Base-by-base conservation (phyloP, 352 stramenopile genomes). In the Blastocystis sp. region DNA sequence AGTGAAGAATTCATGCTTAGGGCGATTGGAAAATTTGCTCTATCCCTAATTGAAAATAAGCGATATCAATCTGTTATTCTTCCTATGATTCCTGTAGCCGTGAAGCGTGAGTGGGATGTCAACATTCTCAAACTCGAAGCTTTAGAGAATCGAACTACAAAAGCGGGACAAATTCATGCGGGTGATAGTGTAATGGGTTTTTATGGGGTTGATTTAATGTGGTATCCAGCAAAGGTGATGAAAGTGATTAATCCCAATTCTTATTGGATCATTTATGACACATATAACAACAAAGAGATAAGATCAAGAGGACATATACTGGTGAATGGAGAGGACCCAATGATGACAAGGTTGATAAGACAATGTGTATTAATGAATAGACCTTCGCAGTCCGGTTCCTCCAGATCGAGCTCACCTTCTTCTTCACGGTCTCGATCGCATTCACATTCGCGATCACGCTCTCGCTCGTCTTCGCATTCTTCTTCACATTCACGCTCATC, bases 111-210 rank as follows among this genome's bases (percentile, higher is more conserved):
- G 15, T 84, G 73, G 73, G 73, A 84, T 27, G 73, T 84, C 22
- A 84, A 84, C 27, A 44, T 84, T 30, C 44, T 84, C 1, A 84
- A 84, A 57, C 33, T 84, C 1, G 13, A 84, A 24, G 53, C 73
- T 33, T 42, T 84, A 22, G 53, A 84, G 30, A 66, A 64, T 35
- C 73, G 73, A 37, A 51, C 35, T 33, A 62, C 54, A 22, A 37
- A 35, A n/a, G 48, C 73, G 6, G 44, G 44, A 17, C 53, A 84
- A 33, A 64, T 84, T 4, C 73, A 84, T 42, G 73, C 51, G 5
- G 73, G 73, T n/a, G 73, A 84, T 57, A 84, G 73, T 27, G 54
- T 84, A 1, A 84, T 84, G 73, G 73, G 73, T 4, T 84, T 84
- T 42, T 84, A 84, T 42, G 73, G 48, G 3, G 73, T 84, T 6